Evolutionary conservation across 192 early-diverging fungal genomes (phyloP).

Genomic region (Coemansia erecta): DNA sequence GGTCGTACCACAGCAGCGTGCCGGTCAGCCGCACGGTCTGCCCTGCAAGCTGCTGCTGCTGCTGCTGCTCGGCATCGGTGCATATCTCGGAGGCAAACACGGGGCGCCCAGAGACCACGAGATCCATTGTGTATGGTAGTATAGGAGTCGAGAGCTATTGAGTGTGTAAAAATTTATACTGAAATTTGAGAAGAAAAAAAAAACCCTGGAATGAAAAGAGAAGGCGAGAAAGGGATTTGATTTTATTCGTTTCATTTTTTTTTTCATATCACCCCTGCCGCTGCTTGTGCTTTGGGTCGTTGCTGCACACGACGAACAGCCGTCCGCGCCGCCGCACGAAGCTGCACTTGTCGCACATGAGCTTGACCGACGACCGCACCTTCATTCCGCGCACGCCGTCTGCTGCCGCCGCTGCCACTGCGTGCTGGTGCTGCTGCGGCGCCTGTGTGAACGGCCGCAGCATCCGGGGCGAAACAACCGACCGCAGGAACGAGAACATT

Average conservation of each 20-base stretch:
- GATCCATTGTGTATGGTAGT: slow-evolving; percentile 18
- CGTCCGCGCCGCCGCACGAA: slow-evolving; percentile 82
- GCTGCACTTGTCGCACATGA: slow-evolving; percentile 86
- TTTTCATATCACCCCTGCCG: slow-evolving; percentile 58
- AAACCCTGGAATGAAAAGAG: not conserved
- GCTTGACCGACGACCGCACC: slow-evolving; percentile 84
- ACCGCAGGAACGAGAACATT: slow-evolving; percentile 39
- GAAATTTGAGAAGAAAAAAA: not conserved
- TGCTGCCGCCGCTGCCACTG: not conserved
- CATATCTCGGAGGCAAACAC: slow-evolving; percentile 43
- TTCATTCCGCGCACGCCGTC: slow-evolving; percentile 70
- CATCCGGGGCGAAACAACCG: slow-evolving; percentile 21
- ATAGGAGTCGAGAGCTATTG: too few species aligned
- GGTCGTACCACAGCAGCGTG: slow-evolving; percentile 28
- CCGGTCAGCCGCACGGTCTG: slow-evolving; percentile 36
- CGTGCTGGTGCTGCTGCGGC: slow-evolving; percentile 15
- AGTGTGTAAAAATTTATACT: not conserved
- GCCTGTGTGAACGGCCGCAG: slow-evolving; percentile 35
- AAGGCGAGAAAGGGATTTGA: too few species aligned
- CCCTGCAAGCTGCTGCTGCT: not conserved
- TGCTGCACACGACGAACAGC: slow-evolving; percentile 84
- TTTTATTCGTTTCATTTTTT: too few species aligned
- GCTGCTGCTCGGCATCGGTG: not conserved
- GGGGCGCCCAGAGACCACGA: slow-evolving; percentile 29
- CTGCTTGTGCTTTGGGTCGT: slow-evolving; percentile 95